These are phyloP conservation scores for Neoboletus brunneissimus DNA, from an alignment of 768 basidiomycete species.

Conservation along the genomic window DNA sequence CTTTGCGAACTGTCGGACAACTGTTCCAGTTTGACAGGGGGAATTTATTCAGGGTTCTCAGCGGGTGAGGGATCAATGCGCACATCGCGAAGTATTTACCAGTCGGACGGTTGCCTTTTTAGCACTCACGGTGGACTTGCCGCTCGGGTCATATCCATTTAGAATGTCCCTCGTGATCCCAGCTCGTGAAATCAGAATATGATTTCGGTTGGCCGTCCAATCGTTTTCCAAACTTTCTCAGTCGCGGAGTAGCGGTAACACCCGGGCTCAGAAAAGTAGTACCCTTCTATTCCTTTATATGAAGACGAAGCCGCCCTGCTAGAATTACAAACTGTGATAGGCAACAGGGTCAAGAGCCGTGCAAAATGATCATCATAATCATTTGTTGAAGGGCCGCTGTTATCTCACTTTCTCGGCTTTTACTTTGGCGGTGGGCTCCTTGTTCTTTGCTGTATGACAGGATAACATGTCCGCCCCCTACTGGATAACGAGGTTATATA, in stretches of 20 bases:
- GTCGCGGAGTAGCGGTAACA: conserved; percentile 10
- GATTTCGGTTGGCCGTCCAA: conserved; percentile 9
- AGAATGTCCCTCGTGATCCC: conserved; percentile 14
- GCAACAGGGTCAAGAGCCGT: conserved; percentile 28
- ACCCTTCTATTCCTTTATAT: not conserved
- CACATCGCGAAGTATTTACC: not conserved
- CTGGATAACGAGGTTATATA: conserved; percentile 32
- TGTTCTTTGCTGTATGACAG: conserved; percentile 3
- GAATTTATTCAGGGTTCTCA: not conserved
- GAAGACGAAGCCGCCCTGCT: conserved; percentile 9
- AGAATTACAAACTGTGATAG: conserved; percentile 21
- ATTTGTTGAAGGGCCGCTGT: conserved; percentile 18
- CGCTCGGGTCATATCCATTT: not conserved
- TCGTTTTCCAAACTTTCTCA: conserved; percentile 4
- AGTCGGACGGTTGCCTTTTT: conserved; percentile 7
- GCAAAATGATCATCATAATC: conserved; percentile 19
- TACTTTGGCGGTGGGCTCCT: conserved; percentile 14
- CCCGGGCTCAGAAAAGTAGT: conserved; percentile 5
- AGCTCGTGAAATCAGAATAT: conserved; percentile 6
- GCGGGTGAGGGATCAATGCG: conserved; percentile 4
- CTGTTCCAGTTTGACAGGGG: not conserved
- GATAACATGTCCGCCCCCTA: conserved; percentile 26
- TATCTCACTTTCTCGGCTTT: conserved; percentile 13
- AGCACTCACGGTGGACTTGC: not conserved
- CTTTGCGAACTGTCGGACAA: not conserved